Percentiles rank a stretch among this genome's conserved stretches.
Evolutionary conservation across 2,329 filamentous ascomycete species (phyloP).

Genomic region (Chrysoporthe puriensis): DNA sequence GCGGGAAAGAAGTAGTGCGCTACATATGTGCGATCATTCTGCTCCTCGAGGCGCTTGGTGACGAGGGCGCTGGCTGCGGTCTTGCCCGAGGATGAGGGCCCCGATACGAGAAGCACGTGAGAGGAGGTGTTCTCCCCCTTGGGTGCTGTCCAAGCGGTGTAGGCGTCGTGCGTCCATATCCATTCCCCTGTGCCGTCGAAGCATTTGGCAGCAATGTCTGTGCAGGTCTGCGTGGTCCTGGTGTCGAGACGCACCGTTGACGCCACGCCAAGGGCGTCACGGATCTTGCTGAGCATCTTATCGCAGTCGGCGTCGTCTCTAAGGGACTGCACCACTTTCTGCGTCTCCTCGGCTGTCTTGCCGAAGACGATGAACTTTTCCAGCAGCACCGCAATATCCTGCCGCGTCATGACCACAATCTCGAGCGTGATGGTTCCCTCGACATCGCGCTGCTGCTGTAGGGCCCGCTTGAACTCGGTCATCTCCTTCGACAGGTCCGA

Average conservation of each 20-base stretch:
- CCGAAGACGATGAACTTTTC: conserved; percentile 23
- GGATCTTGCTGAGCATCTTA: conserved; percentile 32
- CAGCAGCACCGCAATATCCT: background rate
- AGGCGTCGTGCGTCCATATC: conserved; percentile 11
- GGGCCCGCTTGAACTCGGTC: conserved; percentile 29
- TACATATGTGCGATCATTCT: conserved; percentile 33
- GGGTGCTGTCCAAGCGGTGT: background rate
- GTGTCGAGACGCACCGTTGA: conserved; percentile 32
- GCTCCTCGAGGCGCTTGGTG: conserved; percentile 34
- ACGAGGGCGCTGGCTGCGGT: conserved; percentile 32
- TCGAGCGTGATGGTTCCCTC: conserved; percentile 34
- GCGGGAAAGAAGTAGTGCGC: conserved; percentile 36
- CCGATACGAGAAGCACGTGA: conserved; percentile 32
- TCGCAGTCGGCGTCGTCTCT: conserved; percentile 30
- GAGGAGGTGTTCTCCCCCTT: conserved; percentile 29
- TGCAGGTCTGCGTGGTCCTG: conserved; percentile 33
- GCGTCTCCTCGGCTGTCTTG: conserved; percentile 30
- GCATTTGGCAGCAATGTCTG: conserved; percentile 27
- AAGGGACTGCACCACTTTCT: conserved; percentile 30
- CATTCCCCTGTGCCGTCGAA: conserved; percentile 19
- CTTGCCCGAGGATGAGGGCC: conserved; percentile 33
- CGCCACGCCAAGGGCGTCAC: conserved; percentile 29
- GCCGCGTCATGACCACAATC: background rate
- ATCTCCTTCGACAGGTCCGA: conserved; percentile 31
- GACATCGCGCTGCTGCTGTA: conserved; percentile 32